Evolutionary conservation across 2,329 filamentous ascomycete species (phyloP), one percentile per base, ranked within the genome.

Genomic region (Fusarium albosuccineum): DNA sequence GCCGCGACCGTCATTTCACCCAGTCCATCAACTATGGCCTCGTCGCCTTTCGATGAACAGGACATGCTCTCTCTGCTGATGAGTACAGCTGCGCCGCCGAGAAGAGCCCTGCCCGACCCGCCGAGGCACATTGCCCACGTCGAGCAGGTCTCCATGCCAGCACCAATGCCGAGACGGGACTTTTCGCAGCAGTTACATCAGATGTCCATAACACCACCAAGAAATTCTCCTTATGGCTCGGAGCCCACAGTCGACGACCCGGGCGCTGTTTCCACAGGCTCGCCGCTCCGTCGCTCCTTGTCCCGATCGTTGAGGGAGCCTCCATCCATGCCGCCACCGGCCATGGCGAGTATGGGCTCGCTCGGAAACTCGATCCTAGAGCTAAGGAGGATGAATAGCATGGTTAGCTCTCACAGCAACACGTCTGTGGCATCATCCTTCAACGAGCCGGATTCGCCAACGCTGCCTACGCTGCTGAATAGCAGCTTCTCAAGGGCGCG

Each of bases 351-450:
- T 30, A 44, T 62, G 57, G 56, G 62, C 9, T 72, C 72, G 8
- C 72, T 84, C 11, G 76, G 80, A n/a, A 76, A 74, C 62, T 80
- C 84, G 3, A 82, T 87, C 30, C 80, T 81, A 16, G 82, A 86
- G 73, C 82, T 88, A 57, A 81, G 86, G 9, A 80, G 85, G 51
- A 88, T 87, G 85, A 87, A 88, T 76, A 87, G 83, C 74, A 76
- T 82, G 54, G 70, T 85, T 44, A 85, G 81, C 69, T 77, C 80
- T 3, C 77, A 80, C 57, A 84, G 82, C 76, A 73, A 75, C 16
- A 77, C 78, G 2, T 82, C 82, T 1, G 68, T 78, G 42, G 70
- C 71, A 2, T 80, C 76, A n/a, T 57, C 59, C 37, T 63, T 61
- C 33, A 66, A 54, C 46, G 77, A 76, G 9, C 67, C 70, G 0